These are phyloP conservation scores for Blastomyces gilchristii DNA, from an alignment of 2,329 filamentous ascomycete genomes.

Conservation along the genomic window DNA sequence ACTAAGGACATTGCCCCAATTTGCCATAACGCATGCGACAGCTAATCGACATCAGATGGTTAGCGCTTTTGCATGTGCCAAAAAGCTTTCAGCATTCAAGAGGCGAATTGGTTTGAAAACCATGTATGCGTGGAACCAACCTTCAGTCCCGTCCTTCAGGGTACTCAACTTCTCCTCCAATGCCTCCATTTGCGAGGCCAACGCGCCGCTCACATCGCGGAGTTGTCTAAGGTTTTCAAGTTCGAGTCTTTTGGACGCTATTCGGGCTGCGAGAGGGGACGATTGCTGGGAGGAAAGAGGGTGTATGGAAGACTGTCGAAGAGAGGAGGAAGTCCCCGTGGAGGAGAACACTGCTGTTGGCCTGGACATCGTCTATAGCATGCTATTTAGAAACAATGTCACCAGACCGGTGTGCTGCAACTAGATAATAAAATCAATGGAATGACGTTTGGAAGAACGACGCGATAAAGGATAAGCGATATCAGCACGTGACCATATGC, in stretches of 20 bases:
- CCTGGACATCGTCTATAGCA: conserved; percentile 17
- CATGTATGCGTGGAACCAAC: conserved; percentile 22
- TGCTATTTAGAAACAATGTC: not conserved
- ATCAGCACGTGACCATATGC: not conserved
- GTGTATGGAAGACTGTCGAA: conserved; percentile 25
- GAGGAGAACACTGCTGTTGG: conserved; percentile 26
- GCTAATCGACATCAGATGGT: conserved; percentile 33
- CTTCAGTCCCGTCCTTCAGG: conserved; percentile 53
- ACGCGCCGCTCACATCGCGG: conserved; percentile 50
- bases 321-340: conserved; percentile 19
- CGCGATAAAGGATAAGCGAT: not conserved
- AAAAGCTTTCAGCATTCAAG: not conserved
- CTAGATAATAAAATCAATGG: not conserved
- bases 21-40: conserved; percentile 55
- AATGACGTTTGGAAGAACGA: not conserved
- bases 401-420: not conserved
- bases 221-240: conserved; percentile 53
- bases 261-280: conserved; percentile 49
- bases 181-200: conserved; percentile 53
- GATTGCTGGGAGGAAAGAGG: conserved; percentile 39
- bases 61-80: conserved; percentile 11
- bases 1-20: conserved; percentile 56
- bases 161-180: conserved; percentile 52
- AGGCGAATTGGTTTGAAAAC: not conserved
- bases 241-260: conserved; percentile 54